Evolutionary conservation across 352 stramenopile genomes (phyloP).

Genomic region (Phytophthora syringae): DNA sequence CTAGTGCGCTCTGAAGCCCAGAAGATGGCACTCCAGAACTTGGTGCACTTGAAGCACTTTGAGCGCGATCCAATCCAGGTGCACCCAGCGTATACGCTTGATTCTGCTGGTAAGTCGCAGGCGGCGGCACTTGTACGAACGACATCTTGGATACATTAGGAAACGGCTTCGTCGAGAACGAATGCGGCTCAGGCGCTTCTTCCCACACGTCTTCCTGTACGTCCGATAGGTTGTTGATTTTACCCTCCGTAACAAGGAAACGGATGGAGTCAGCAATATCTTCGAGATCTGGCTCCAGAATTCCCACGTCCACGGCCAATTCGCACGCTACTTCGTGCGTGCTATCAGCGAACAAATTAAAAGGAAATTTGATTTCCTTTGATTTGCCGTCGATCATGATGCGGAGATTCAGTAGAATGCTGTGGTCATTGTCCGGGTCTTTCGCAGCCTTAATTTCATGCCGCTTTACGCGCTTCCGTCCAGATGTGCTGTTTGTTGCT

Average conservation of each 20-base stretch:
- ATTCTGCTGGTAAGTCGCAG: slow-evolving; percentile 33
- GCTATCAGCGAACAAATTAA: slow-evolving; percentile 95
- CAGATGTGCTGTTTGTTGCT: slow-evolving; percentile 6
- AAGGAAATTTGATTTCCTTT: slow-evolving; percentile 97
- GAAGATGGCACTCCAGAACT: slow-evolving; percentile 20
- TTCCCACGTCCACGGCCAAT: slow-evolving; percentile 94
- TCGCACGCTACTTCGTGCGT: slow-evolving; percentile 95
- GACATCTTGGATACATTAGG: slow-evolving; percentile 86
- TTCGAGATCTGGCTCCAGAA: slow-evolving; percentile 91
- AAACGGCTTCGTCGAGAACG: slow-evolving; percentile 79
- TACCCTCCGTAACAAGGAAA: slow-evolving; percentile 86
- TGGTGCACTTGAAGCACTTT: slow-evolving; percentile 26
- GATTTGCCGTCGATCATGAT: slow-evolving; percentile 92
- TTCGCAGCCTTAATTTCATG: slow-evolving; percentile 87
- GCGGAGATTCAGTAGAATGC: slow-evolving; percentile 90
- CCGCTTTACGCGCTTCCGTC: slow-evolving; percentile 70
- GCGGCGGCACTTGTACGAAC: slow-evolving; percentile 49
- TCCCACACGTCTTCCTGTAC: slow-evolving; percentile 86
- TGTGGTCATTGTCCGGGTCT: slow-evolving; percentile 83
- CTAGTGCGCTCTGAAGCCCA: slow-evolving; percentile 26
- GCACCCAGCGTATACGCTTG: slow-evolving; percentile 36
- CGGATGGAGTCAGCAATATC: slow-evolving; percentile 95
- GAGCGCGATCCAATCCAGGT: slow-evolving; percentile 25
- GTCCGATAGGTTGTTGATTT: slow-evolving; percentile 85
- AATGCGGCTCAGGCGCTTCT: slow-evolving; percentile 85